These are phyloP conservation scores for Rhizophora apiculata DNA, from an alignment of 345 rosid genomes.

Conservation along the genomic window DNA sequence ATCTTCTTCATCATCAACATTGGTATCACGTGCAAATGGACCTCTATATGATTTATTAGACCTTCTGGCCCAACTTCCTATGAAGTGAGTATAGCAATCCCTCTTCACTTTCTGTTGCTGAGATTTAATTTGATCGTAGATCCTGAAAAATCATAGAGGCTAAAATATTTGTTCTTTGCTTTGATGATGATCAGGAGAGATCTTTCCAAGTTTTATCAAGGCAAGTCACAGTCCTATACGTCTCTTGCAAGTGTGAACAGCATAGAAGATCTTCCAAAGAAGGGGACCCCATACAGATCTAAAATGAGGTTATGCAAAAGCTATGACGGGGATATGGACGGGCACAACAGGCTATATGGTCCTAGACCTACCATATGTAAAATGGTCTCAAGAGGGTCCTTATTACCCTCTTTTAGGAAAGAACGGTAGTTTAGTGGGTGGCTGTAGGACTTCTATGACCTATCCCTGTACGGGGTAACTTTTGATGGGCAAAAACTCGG, in stretches of 20 bases:
- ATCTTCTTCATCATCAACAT: constrained; percentile 22
- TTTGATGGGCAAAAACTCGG: background rate
- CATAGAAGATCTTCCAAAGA: constrained; percentile 49
- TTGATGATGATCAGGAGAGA: constrained; percentile 45
- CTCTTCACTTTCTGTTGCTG: background rate
- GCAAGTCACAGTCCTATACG: constrained; percentile 54
- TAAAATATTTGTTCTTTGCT: background rate
- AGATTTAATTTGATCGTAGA: background rate
- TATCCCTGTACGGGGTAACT: background rate
- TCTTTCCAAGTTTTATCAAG: constrained; percentile 49
- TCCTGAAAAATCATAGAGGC: background rate
- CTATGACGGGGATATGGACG: constrained; percentile 40
- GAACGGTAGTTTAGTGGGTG: constrained; percentile 6
- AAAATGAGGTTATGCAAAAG: constrained; percentile 49
- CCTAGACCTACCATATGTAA: constrained; percentile 51
- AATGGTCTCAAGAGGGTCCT: constrained; percentile 42
- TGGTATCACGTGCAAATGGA: constrained; percentile 23
- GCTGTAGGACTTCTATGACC: background rate
- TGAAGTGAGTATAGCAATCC: constrained; percentile 39
- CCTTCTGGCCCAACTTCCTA: constrained; percentile 59
- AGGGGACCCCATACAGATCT: constrained; percentile 26
- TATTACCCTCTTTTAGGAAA: constrained; percentile 26
- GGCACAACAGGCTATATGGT: constrained; percentile 18
- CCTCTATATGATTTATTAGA: constrained; percentile 58
- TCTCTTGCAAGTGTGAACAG: constrained; percentile 43